Evolutionary conservation across 805 yeast species (phyloP), one percentile per base, ranked within the genome.

Genomic region (Maudiozyma pseudohumilis): DNA sequence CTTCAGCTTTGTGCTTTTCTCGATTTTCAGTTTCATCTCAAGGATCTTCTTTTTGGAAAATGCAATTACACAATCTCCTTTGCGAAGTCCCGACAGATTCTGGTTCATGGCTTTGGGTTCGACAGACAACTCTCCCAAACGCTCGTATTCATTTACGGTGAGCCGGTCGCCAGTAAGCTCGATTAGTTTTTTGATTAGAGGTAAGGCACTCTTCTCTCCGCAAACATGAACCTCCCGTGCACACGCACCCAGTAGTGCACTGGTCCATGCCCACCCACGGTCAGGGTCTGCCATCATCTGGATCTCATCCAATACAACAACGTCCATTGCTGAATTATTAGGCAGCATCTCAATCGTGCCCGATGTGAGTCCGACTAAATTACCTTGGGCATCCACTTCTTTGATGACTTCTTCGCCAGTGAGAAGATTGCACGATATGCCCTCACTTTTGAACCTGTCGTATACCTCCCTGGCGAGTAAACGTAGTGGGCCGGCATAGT

Each of bases 331-430:
- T 28, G 68, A 72, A 32, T 64, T 65, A 29, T 76, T 46, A n/a
- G 88, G 82, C 15, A 86, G 68, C 97, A 92, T 89, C 54, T 92
- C 98, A 15, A 89, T 80, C 0, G 98, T 92, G 3, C 96, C 94
- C 9, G 92, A 75, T 1, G 89, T 76, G 13, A 87, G 59, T 1
- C 74, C 72, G 6, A 95, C 89, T n/a, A 69, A 65, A 35, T 74
- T 73, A 2, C 95, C 96, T 44, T 63, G 67, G 25, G 67, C 70
- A 53, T 85, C 94, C 4, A 72, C 46, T 41, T 78, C 81, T 3
- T 78, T 74, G 12, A 85, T 68, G 11, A 89, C 77, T 56, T 92
- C 96, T 52, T 92, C 99, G n/a, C 99, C 99, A 0, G 99, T 92
- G 27, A 86, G 65, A 35, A 92, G 63, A 58, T 88, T 92, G 60